Base-by-base conservation (phyloP, 345 rosid species). In the Cochlearia excelsa region DNA sequence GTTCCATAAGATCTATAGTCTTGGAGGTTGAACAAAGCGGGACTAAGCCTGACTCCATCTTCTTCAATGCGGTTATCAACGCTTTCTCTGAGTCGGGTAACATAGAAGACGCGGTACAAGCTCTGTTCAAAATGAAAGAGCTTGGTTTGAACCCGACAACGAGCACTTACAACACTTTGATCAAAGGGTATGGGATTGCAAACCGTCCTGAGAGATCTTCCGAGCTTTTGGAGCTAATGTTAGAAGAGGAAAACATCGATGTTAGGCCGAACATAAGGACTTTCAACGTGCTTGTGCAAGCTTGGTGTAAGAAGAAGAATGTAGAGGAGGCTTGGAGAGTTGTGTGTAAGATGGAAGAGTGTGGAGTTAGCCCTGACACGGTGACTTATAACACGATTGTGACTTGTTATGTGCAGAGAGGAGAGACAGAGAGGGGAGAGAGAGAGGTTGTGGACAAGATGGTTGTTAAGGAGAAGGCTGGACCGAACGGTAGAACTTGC, bases 301-400 rank as follows among this genome's bases (percentile, higher is more conserved):
- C 82, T 1, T 81, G 84, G 89, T 84, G 89, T 40, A 79, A 75
- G 76, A 72, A 74, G 73, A 83, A 65, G 70, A 80, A 77, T 9
- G 69, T 74, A 46, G 44, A 33, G 51, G 86, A 84, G 66, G 84
- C 86, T 11, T 74, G 89, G 86, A 79, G 72, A 46, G 75, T 72
- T 29, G 81, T 84, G 54, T 11, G 63, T 41, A 78, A 72, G 77
- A 81, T 81, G 86, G 68, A 67, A 37, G 77, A 66, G 46, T 79
- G 71, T 26, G 82, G 84, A 29, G 78, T 79, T 55, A 73, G 39
- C 64, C 74, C 88, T 2, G 88, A 83, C 47, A 72, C 58, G 8
- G 81, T 81, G 64, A 79, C 89, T n/a, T 81, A 74, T 73, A 79
- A 81, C 70, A 81, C 89, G 6, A 74, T 84, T n/a, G 78, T 79